Evolutionary conservation across 257 asterid genomes (phyloP), one percentile per base, ranked within the genome.

Genomic region (Solanum chiquidenum): DNA sequence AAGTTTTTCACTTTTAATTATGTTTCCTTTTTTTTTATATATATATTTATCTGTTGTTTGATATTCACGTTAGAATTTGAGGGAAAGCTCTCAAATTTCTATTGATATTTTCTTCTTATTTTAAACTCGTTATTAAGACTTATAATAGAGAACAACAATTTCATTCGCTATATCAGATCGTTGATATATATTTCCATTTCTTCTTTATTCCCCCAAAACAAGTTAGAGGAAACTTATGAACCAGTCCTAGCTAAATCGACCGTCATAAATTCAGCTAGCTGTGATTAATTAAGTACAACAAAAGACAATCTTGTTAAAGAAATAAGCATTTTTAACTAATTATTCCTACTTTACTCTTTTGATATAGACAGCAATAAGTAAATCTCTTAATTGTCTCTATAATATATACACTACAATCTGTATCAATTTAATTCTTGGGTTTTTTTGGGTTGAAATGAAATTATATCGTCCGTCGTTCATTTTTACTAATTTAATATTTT

Each of bases 121-220:
- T 21, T 0, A 60, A 21, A 6, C 9, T 55, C 21, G 1, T 12
- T 20, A 55, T 55, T 55, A 6, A 3, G 9, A 55, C 25, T 8
- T 23, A 9, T 60, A 4, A 60, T 23, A 21, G 12, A 60, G 0
- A 9, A 16, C 3, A 60, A 4, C 1, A 60, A 1, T 21, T 21
- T 60, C 1, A 62, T 23, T 2, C 3, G 0, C 6, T 9, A 4
- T 3, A 9, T 9, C 14, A 23, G 0, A 60, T 60, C 0, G 0
- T n/a, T 23, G 3, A 55, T 55, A 20, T 55, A 55, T 20, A 20
- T 58, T 55, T 58, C 66, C 25, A 9, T 62, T n/a, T 23, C 14
- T n/a, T 62, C 14, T 2, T 62, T 62, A 4, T 62, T 62, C 14
- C 29, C 29, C 12, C n/a, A 2, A 55, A 55, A 52, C 9, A 52